A percentile compares a stretch with the other conserved stretches of the same genome.
Conservation (phyloP, 2,329 filamentous ascomycete genomes). For the Aspergillus costaricaensis region DNA sequence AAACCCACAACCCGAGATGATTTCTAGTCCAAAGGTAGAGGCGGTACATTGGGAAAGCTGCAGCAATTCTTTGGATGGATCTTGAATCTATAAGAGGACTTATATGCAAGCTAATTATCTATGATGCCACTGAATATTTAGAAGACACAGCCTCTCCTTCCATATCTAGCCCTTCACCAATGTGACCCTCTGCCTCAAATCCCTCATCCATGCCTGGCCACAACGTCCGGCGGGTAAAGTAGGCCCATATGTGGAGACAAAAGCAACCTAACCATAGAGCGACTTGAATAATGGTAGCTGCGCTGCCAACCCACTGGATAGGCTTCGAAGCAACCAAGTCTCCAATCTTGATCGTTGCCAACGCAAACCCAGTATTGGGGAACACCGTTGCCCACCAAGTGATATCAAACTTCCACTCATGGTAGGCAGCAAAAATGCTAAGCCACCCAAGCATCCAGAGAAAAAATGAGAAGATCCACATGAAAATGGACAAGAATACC, state of each 20-base stretch:
- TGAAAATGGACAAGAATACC: neutral
- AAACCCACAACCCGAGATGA: too few relatives aligned
- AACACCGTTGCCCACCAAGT: neutral
- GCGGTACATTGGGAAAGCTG: too few relatives aligned
- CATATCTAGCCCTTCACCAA: neutral
- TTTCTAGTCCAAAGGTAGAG: too few relatives aligned
- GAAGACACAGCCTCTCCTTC: neutral
- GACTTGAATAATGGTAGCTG: neutral
- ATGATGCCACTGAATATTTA: neutral
- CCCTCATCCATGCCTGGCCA: slow-evolving; percentile 4
- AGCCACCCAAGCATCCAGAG: neutral
- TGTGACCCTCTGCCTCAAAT: neutral
- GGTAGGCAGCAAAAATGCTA: neutral
- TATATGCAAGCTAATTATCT: too few relatives aligned
- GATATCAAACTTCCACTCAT: neutral
- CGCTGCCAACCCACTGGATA: neutral
- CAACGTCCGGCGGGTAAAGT: neutral
- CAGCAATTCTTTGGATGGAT: too few relatives aligned
- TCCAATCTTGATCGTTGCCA: neutral
- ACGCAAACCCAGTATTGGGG: neutral
- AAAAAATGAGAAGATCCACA: neutral
- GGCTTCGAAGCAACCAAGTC: neutral
- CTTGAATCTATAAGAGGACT: too few relatives aligned
- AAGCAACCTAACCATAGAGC: neutral
- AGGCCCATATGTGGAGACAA: neutral